Evolutionary conservation across 495 filamentous ascomycete species (phyloP).

Genomic region (Hyaloscypha variabilis): DNA sequence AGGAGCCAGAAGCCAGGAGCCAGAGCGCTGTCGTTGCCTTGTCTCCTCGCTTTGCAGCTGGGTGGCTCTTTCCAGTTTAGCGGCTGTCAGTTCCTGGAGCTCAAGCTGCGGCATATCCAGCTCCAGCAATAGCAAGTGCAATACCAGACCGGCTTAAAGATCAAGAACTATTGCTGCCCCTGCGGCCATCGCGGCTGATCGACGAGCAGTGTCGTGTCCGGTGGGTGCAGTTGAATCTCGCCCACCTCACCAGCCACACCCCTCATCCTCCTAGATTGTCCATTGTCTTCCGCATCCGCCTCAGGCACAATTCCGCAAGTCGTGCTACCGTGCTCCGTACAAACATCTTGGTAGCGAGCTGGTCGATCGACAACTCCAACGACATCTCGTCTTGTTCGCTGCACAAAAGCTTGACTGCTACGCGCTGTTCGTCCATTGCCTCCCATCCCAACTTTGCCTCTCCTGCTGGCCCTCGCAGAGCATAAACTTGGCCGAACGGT

Average conservation of each 20-base stretch:
- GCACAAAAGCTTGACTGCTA: not conserved
- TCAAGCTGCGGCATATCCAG: not conserved
- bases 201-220: not conserved
- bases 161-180: not conserved
- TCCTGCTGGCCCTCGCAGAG: not conserved
- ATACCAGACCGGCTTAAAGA: not conserved
- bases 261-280: too few relatives aligned
- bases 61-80: not conserved
- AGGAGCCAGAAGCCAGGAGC: too few relatives aligned
- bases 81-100: not conserved
- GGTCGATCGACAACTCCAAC: not conserved
- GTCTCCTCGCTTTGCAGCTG: not conserved
- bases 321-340: not conserved
- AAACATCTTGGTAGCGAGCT: not conserved
- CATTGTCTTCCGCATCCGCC: too few relatives aligned
- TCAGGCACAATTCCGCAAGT: not conserved
- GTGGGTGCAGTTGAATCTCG: not conserved
- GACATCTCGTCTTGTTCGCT: not conserved
- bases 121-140: not conserved
- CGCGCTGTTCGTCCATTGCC: conserved; percentile 1
- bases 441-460: not conserved
- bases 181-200: not conserved
- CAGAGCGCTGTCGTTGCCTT: too few relatives aligned
- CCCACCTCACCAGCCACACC: not conserved
- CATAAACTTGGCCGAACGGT: not conserved